These are phyloP conservation scores for Quercus phellos DNA, from an alignment of 331 rosid species.

Conservation along the genomic window DNA sequence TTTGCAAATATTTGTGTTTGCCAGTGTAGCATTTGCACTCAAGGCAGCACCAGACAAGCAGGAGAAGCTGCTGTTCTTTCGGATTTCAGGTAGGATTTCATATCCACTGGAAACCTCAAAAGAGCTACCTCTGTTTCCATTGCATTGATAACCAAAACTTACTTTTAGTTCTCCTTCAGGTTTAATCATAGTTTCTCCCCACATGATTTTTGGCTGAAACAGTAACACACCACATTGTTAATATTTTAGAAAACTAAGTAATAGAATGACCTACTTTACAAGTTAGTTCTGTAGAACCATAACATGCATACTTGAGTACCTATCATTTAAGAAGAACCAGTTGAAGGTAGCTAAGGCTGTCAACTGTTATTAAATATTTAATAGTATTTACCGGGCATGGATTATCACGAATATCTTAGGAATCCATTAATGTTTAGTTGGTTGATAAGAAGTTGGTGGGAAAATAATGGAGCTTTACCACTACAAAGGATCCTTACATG, in stretches of 20 bases:
- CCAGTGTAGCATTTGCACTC: slow-evolving; percentile 91
- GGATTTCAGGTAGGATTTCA: slow-evolving; percentile 46
- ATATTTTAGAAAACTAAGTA: background rate
- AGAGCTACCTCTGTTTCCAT: slow-evolving; percentile 35
- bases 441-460: background rate
- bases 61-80: slow-evolving; percentile 80
- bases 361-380: background rate
- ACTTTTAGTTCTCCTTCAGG: slow-evolving; percentile 78
- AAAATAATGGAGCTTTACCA: background rate
- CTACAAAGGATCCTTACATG: background rate
- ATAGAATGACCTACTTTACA: background rate
- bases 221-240: slow-evolving; percentile 11
- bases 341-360: background rate
- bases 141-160: slow-evolving; percentile 95
- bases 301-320: background rate
- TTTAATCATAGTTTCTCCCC: slow-evolving; percentile 45
- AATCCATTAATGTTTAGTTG: background rate
- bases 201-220: slow-evolving; percentile 21
- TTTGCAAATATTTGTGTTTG: slow-evolving; percentile 92
- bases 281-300: background rate
- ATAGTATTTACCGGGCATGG: background rate
- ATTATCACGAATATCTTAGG: background rate
- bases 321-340: background rate
- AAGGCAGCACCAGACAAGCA: slow-evolving; percentile 98
- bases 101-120: slow-evolving; percentile 30